These are phyloP conservation scores for Nemania sp. DNA, from an alignment of 2,329 filamentous ascomycete genomes.

Conservation along the genomic window DNA sequence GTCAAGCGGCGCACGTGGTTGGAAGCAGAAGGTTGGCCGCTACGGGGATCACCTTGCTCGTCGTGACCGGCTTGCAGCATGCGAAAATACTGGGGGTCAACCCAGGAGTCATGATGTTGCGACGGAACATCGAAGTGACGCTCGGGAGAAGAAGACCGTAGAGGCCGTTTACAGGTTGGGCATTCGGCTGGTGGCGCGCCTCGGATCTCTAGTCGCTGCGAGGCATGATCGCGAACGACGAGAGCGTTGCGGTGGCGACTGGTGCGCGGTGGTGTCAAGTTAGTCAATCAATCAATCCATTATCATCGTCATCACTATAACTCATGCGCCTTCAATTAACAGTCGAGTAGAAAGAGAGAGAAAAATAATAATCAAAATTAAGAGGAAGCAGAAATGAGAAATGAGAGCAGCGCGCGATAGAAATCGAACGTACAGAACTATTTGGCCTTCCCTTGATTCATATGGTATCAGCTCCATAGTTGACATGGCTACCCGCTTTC, in stretches of 20 bases:
- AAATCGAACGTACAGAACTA: slow-evolving; percentile 76
- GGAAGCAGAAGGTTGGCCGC: slow-evolving; percentile 55
- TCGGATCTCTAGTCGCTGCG: slow-evolving; percentile 85
- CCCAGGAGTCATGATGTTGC: slow-evolving; percentile 72
- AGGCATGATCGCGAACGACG: slow-evolving; percentile 88
- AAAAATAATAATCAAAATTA: too few relatives aligned
- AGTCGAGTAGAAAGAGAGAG: not conserved
- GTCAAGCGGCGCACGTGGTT: slow-evolving; percentile 68
- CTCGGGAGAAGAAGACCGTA: slow-evolving; percentile 64
- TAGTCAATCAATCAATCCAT: slow-evolving; percentile 20
- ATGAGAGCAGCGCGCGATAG: not conserved
- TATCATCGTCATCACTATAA: not conserved
- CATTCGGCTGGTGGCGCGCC: slow-evolving; percentile 76
- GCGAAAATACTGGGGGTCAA: slow-evolving; percentile 93
- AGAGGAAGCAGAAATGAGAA: too few relatives aligned
- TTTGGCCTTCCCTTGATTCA: slow-evolving; percentile 76
- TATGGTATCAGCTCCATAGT: slow-evolving; percentile 80
- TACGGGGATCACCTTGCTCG: slow-evolving; percentile 56
- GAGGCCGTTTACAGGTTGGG: slow-evolving; percentile 88
- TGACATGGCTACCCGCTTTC: slow-evolving; percentile 35
- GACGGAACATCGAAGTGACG: slow-evolving; percentile 61
- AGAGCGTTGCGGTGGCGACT: slow-evolving; percentile 94
- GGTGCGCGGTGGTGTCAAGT: slow-evolving; percentile 7
- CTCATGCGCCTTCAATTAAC: not conserved
- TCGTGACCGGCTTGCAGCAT: slow-evolving; percentile 76